Evolutionary conservation across 2,329 filamentous ascomycete genomes (phyloP).

Genomic region (Fusarium caatingaense): DNA sequence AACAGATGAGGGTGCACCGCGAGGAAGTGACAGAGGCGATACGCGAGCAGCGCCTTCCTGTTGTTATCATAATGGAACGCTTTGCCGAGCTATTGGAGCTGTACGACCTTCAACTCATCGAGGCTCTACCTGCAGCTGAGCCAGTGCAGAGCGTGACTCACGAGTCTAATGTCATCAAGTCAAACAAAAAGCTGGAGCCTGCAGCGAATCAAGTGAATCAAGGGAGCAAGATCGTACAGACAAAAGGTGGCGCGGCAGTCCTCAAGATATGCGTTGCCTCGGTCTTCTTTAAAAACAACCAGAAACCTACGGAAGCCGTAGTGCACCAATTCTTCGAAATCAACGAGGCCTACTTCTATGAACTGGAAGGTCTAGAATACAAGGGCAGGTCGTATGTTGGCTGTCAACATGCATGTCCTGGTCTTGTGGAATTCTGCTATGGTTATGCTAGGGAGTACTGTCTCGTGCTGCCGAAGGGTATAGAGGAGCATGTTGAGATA

Average conservation of each 20-base stretch:
- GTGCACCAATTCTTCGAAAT: neutral
- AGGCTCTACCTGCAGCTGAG: neutral
- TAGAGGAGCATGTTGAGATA: neutral
- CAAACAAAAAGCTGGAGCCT: neutral
- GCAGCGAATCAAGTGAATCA: too few relatives aligned
- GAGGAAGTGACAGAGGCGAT: neutral
- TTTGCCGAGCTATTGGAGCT: neutral
- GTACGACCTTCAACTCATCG: neutral
- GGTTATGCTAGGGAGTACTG: neutral
- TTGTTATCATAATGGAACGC: neutral
- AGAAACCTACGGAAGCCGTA: neutral
- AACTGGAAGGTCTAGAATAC: neutral
- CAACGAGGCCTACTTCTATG: neutral
- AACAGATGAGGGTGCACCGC: accelerated
- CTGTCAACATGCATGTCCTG: neutral
- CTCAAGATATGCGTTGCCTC: neutral
- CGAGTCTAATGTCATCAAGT: accelerated
- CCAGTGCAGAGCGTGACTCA: neutral
- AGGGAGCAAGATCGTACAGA: neutral
- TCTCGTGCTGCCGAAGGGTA: neutral
- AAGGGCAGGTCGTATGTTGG: neutral
- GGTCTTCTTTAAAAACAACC: neutral
- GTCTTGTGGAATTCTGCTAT: neutral
- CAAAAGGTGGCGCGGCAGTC: neutral
- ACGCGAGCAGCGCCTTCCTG: neutral